Evolutionary conservation across 2,329 filamentous ascomycete genomes (phyloP), one percentile per base, ranked within the genome.

Genomic region (Arachnomyces sp.): DNA sequence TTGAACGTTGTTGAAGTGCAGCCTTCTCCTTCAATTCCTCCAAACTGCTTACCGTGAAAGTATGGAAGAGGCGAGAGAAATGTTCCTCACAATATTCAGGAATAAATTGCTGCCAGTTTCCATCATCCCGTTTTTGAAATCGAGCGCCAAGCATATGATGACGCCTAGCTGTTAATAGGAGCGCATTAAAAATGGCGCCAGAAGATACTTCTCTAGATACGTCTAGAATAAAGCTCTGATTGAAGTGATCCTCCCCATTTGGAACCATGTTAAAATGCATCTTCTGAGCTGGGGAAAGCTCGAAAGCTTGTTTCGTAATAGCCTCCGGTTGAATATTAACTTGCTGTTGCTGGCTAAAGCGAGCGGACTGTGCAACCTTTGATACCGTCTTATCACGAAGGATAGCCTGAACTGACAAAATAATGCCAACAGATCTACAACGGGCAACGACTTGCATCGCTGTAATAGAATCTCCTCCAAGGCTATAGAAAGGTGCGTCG

Each of bases 401-500:
- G 25, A 52, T 48, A 34, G 51, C 43, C 25, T 48, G 36, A 5
- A 50, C 48, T 16, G 36, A 46, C 7, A 51, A 36, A 30, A 33
- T 21, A 21, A 52, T 38, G 14, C 48, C 45, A 29, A 45, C 39
- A 7, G 44, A 38, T 6, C 44, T 42, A 30, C 44, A 50, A 34
- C 36, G 46, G 13, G 44, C 39, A 47, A 47, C 49, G 18, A 53
- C 50, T 34, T 52, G 45, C 51, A 55, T 52, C 3, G 51, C 50
- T 13, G 47, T 47, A n/a, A 60, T 44, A 7, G 54, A 57, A 34
- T 59, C 56, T 16, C 57, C 57, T 12, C 58, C 44, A 2, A 59
- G 43, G n/a, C 48, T 44, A 39, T 60, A 59, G 38, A 61, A 61
- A 15, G 51, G 52, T 15, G 54, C 50, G n/a, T 57, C 47, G 9